Percentiles rank a stretch among this genome's conserved stretches.
Conservation (phyloP, 2,329 filamentous ascomycete genomes). For the Aureobasidium sp. region DNA sequence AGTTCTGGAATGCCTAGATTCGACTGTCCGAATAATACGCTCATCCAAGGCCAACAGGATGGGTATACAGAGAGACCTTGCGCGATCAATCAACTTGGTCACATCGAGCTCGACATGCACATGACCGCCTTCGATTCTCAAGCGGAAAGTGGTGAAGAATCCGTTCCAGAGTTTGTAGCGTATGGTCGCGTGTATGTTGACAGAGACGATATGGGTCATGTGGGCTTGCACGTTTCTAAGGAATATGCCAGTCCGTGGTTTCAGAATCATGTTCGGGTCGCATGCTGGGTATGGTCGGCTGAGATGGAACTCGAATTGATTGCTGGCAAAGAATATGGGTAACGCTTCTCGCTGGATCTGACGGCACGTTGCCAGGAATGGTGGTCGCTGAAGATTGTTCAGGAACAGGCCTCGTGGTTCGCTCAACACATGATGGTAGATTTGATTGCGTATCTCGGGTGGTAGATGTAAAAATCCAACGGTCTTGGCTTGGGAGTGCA, state of each 20-base stretch:
- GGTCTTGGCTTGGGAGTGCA: not conserved
- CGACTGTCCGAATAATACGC: not conserved
- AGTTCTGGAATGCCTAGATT: not conserved
- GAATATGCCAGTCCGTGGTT: not conserved
- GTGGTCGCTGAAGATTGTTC: not conserved
- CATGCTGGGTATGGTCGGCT: not conserved
- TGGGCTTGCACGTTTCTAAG: not conserved
- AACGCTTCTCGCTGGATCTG: not conserved
- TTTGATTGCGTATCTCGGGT: not conserved
- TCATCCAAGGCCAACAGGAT: not conserved
- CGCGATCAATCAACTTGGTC: not conserved
- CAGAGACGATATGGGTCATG: not conserved
- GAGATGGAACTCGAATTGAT: not conserved
- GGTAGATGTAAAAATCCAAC: not conserved
- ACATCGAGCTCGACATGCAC: not conserved
- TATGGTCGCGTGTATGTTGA: not conserved
- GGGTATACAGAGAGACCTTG: not conserved
- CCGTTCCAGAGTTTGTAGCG: not conserved
- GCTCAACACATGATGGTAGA: not conserved
- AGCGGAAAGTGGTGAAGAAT: not conserved
- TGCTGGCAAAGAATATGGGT: not conserved
- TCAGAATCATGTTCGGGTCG: not conserved
- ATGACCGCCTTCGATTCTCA: not conserved
- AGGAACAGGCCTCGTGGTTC: not conserved
- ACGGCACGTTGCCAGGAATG: not conserved